Evolutionary conservation across 768 basidiomycete species (phyloP).

Genomic region (Pholiota microspora): DNA sequence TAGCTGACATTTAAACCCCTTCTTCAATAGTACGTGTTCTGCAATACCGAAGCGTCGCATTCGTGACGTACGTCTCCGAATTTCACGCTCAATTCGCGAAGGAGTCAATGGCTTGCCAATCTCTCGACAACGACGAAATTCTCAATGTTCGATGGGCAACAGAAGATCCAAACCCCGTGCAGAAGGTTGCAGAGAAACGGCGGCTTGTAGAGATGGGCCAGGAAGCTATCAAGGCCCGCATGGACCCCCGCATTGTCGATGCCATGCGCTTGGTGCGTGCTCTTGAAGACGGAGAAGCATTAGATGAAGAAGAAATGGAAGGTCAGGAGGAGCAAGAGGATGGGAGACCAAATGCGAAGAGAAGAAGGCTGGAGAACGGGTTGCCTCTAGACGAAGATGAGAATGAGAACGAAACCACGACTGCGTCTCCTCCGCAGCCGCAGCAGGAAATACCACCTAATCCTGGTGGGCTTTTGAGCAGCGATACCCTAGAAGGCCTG

Average conservation of each 20-base stretch:
- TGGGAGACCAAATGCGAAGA: conserved; percentile 6
- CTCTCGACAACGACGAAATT: conserved; percentile 95
- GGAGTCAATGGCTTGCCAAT: conserved; percentile 98
- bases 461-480: conserved; percentile 64
- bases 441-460: conserved; percentile 27
- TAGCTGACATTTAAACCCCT: neutral
- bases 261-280: conserved; percentile 85
- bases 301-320: conserved; percentile 40
- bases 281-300: conserved; percentile 74
- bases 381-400: conserved; percentile 24
- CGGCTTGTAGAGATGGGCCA: conserved; percentile 83
- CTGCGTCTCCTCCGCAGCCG: conserved; percentile 19
- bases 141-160: conserved; percentile 99
- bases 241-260: conserved; percentile 88
- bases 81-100: conserved; percentile 92
- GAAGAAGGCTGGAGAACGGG: conserved; percentile 5
- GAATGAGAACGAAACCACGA: conserved; percentile 23
- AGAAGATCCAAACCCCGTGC: conserved; percentile 94
- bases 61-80: conserved; percentile 92
- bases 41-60: conserved; percentile 93
- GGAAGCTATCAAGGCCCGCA: conserved; percentile 77
- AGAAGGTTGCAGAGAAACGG: conserved; percentile 82
- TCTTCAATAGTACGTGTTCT: conserved; percentile 72
- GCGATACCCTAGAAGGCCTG: conserved; percentile 86
- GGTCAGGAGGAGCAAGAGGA: conserved; percentile 33